Base-by-base conservation (phyloP, 306 rosid genomes). In the Corylus avellana region DNA sequence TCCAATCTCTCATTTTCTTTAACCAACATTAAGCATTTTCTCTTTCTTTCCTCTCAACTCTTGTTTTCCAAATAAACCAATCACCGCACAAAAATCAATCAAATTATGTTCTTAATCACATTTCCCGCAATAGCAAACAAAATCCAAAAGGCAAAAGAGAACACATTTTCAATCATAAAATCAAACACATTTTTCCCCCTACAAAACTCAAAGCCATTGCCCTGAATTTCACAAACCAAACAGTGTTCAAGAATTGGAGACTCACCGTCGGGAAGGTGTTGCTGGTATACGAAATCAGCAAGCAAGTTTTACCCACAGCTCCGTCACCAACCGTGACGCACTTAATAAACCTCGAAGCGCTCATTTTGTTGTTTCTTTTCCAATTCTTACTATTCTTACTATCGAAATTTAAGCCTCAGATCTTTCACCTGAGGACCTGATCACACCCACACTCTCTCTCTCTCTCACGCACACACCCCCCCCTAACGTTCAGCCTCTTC, bases 251-350 rank as follows among this genome's bases (percentile, higher is more conserved):
- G 67, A 53, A 58, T 3, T 2, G 42, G 49, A 55, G 75, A 76
- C 94, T 86, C 50, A 96, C 98, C 57, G 99, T 96, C 74, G 99
- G 99, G 81, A 96, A 96, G 83, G 99, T 93, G 84, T 96, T 96
- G 92, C 99, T 96, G 81, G 99, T 96, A 74, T 96, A 96, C 78
- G 98, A 96, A 81, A 96, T 96, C 25, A 96, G 89, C 90, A 96
- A 92, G 86, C 98, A 96, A 20, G 99, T 96, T 87, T 96, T 96
- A 64, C 99, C 99, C 80, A 96, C 99, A 82, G 98, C 99, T 74
- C 99, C 99, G 77, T 96, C 99, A 14, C 99, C 97, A 79, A 96
- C 99, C 25, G 98, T 96, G 49, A 96, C 99, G 78, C 97, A 96
- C 91, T 93, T 96, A 80, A 93, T 93, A 93, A 96, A 96, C 93